Percentiles rank a stretch among this genome's conserved stretches.
Evolutionary conservation across 768 basidiomycete genomes (phyloP).

Genomic region (Lactifluus pinguis): DNA sequence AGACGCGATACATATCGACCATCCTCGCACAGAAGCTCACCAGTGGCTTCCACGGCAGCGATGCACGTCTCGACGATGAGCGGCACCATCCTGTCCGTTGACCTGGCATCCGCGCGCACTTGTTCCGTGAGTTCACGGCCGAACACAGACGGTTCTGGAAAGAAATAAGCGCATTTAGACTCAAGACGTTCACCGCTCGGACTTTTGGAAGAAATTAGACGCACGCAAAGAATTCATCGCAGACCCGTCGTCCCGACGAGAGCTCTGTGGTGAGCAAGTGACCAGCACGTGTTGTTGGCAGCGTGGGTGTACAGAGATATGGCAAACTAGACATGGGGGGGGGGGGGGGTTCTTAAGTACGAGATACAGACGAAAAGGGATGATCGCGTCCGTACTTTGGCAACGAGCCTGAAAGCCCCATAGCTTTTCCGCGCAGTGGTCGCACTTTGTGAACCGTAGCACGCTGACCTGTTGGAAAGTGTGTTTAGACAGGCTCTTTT

Average conservation of each 20-base stretch:
- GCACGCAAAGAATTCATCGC: background rate
- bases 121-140: slow-evolving; percentile 85
- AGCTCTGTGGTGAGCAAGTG: slow-evolving; percentile 8
- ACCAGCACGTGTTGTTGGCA: slow-evolving; percentile 12
- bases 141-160: slow-evolving; percentile 79
- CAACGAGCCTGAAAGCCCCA: slow-evolving; percentile 97
- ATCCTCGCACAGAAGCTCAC: slow-evolving; percentile 35
- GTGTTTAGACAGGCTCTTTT: slow-evolving; percentile 44
- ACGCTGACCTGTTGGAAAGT: slow-evolving; percentile 85
- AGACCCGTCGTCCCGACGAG: slow-evolving; percentile 11
- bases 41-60: slow-evolving; percentile 79
- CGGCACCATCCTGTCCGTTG: slow-evolving; percentile 60
- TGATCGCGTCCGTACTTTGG: slow-evolving; percentile 47
- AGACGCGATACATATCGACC: background rate
- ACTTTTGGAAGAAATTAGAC: background rate
- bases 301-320: slow-evolving; percentile 18
- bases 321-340: slow-evolving; percentile 3
- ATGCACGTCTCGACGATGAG: slow-evolving; percentile 95
- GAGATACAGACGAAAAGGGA: background rate
- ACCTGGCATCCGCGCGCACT: slow-evolving; percentile 54
- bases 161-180: slow-evolving; percentile 14
- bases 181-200: background rate
- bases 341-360: background rate
- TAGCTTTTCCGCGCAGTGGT: slow-evolving; percentile 96
- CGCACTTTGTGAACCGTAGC: slow-evolving; percentile 84